Base-by-base conservation (phyloP, 2,329 filamentous ascomycete genomes). In the Apiospora sp. region DNA sequence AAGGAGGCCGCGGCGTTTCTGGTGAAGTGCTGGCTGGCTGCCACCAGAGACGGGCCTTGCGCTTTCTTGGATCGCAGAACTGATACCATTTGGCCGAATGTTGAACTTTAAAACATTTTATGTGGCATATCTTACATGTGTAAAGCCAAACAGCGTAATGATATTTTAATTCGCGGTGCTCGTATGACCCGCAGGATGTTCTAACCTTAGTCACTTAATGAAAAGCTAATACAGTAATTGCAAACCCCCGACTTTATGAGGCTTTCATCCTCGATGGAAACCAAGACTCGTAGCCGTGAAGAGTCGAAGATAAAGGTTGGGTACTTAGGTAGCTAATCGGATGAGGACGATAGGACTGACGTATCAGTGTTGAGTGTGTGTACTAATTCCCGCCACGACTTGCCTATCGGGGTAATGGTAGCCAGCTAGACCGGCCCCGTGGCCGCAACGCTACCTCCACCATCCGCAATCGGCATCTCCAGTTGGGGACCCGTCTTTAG, bases 21-120 rank as follows among this genome's bases (percentile, higher is more conserved):
- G 22, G 68, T 74, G 37, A 64, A 68, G 43, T 74, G 71, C 24
- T 74, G 73, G 73, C 43, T 74, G 13, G 43, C 43, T n/a, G 41
- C 22, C 37, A 43, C 46, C 3, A 43, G 51, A 54, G 27, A 67
- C 24, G 71, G 68, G 24, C 68, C 61, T 12, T 74, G 73, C 41
- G 64, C 68, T 14, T 67, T 74, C 24, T 71, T 64, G 34, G 58
- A 64, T 19, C 30, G 58, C 19, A 64, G 58, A n/a, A 64, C 58
- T 8, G 34, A 64, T 12, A 41, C 30, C 19, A 13, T 41, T 22
- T 41, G 58, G 58, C 58, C 58, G 58, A n/a, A 64, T n/a, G 22
- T 64, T 22, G 58, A 64, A 34, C 58, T 64, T 19, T 64, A 7
- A n/a, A n/a, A 41, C 2, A 4, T 3, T 48, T 10, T 10, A 16